Percentiles rank a stretch among this genome's conserved stretches.
Conservation (phyloP, 495 filamentous ascomycete species). For the Aspergillus bridgeri region DNA sequence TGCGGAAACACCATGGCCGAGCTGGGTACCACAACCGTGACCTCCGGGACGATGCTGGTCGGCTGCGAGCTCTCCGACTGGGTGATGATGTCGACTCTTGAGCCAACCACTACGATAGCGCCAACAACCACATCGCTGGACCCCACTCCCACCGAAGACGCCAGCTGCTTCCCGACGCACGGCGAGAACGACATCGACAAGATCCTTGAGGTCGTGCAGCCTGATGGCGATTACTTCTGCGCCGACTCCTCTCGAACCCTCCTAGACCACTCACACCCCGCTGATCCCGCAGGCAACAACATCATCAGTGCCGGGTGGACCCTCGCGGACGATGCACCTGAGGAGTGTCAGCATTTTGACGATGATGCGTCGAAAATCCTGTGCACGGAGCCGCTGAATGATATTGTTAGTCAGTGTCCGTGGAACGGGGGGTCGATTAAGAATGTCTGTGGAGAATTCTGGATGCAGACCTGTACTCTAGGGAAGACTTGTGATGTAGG, state of each 20-base stretch:
- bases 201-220: neutral
- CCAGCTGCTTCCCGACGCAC: neutral
- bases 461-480: neutral
- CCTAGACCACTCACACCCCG: neutral
- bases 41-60: too few relatives aligned
- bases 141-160: neutral
- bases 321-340: neutral
- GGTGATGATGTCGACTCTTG: too few relatives aligned
- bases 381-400: neutral
- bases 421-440: neutral
- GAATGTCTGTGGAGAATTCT: neutral
- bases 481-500: neutral
- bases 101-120: too few relatives aligned
- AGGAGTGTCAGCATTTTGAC: neutral
- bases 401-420: neutral
- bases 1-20: too few relatives aligned
- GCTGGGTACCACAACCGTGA: too few relatives aligned
- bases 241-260: neutral
- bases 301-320: neutral
- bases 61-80: too few relatives aligned
- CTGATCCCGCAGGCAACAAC: neutral
- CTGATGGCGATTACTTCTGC: neutral
- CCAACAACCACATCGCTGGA: neutral
- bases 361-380: neutral
- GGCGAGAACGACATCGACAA: neutral